Base-by-base conservation (phyloP, 257 asterid genomes). In the Solanum verrucosum region DNA sequence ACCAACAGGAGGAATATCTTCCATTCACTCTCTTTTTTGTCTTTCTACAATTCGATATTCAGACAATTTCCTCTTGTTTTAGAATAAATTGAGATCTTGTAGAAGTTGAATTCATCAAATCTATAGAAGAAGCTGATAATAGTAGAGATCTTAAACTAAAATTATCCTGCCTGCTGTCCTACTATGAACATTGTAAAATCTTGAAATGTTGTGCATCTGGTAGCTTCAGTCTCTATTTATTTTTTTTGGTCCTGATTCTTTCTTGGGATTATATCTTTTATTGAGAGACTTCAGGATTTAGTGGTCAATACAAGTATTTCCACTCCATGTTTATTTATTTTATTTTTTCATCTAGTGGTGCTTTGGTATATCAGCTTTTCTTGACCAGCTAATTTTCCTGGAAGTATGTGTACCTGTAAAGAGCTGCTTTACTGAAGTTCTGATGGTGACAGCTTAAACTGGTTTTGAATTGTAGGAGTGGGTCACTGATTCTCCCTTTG, bases 401-500 rank as follows among this genome's bases (percentile, higher is more conserved):
- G 86, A 31, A 52, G 35, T 49, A 20, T 49, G 34, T 82, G 4
- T 82, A 82, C 20, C 23, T 49, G 42, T 31, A 56, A 49, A 82
- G 59, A 29, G 44, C 4, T 82, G 86, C 42, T 82, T 13, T 82
- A 82, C 78, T 68, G 21, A 70, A 16, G 21, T n/a, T 89, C 37
- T 42, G 72, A 75, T 70, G 63, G 87, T 85, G 86, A 60, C 86
- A 59, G 83, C 33, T 31, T 59, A 10, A 23, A 65, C 27, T 90
- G 87, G 71, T 89, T 90, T 33, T 91, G 74, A 88, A 86, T 89
- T 91, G 52, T 88, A 96, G 99, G 98, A 97, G 92, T 97, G 99
- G 99, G 99, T 97, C 83, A 94, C 96, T 1, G 99, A 96, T 89
- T 87, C 94, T 90, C 99, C 99, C 49, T 96, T 97, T 89, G 98